A percentile compares a stretch with the other conserved stretches of the same genome.
Conservation (phyloP, 495 filamentous ascomycete genomes). For the Xylaria nigripes region DNA sequence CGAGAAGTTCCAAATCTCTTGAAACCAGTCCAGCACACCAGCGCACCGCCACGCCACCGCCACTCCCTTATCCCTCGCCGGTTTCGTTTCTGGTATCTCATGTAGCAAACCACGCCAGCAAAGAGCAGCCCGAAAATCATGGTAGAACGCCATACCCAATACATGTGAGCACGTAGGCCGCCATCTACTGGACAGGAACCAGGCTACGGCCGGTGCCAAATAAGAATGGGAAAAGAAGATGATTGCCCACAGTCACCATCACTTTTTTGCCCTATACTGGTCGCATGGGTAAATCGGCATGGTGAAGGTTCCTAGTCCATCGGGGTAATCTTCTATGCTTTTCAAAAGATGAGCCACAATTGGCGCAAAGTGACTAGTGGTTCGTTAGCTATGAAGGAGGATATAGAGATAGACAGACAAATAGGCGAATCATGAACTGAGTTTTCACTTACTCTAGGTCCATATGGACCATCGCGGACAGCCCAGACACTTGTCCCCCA, state of each 20-base stretch:
- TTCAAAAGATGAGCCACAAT: conserved; percentile 85
- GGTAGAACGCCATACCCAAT: conserved; percentile 4
- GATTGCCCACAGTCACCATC: neutral
- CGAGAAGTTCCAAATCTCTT: too few relatives aligned
- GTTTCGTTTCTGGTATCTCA: conserved; percentile 17
- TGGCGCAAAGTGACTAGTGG: conserved; percentile 77
- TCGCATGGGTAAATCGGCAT: conserved; percentile 20
- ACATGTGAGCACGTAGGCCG: neutral
- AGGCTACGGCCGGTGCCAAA: too few relatives aligned
- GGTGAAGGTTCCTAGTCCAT: conserved; percentile 73
- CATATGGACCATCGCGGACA: conserved; percentile 82
- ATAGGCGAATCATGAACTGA: neutral
- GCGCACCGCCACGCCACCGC: too few relatives aligned
- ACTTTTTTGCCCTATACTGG: conserved; percentile 3
- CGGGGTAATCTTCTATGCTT: conserved; percentile 76
- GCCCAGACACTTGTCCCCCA: conserved; percentile 91
- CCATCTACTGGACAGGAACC: neutral
- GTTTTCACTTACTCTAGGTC: conserved; percentile 60
- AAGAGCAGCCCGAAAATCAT: conserved; percentile 11
- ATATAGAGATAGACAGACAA: neutral
- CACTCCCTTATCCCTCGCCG: conserved; percentile 1
- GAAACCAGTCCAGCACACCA: too few relatives aligned
- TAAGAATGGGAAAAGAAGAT: neutral
- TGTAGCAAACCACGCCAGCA: conserved; percentile 20
- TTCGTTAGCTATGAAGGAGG: conserved; percentile 11